Base-by-base conservation (phyloP, 805 yeast genomes). In the Peterozyma xylosa region DNA sequence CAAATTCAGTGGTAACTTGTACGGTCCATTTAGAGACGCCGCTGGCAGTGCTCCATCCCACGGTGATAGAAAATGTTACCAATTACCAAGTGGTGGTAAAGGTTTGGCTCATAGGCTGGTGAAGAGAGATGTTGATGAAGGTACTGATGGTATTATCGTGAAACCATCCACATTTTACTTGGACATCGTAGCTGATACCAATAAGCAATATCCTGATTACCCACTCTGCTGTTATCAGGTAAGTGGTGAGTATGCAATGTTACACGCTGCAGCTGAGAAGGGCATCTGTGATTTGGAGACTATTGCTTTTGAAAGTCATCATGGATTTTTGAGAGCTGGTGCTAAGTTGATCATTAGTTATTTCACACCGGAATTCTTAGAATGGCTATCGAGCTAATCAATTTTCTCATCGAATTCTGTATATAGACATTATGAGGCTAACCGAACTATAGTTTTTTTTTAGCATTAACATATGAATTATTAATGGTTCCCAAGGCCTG, bases 1-100 rank as follows among this genome's bases (percentile, higher is more conserved):
- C 46, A 93, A 93, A 61, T 93, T 93, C 60, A 73, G 86, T 47
- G 97, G 98, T 33, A 78, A 80, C 50, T 69, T 93, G 40, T 93
- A 93, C 60, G 99, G 99, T 1, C 99, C 99, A 4, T 93, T 93
- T 72, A 76, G 99, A 62, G 99, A 93, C 55, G 97, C 97, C 38
- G 99, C 98, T 3, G 93, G 95, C 33, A 84, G 95, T 42, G 72
- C 82, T 3, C 98, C 99, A 9, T 74, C 86, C 16, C 73, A 77
- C 47, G 99, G 99, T 43, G 97, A 93, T 63, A 78, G 99, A 60
- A 86, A 82, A 60, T 78, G 87, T 50, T 93, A 93, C 64, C 99
- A 93, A 67, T 73, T 93, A 47, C 99, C 99, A 9, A 75, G 90
- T 3, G 95, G 89, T 15, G 96, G 95, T 21, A 76, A 86, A 39